Evolutionary conservation across 208 protist species (phyloP), one percentile per base, ranked within the genome.

Genomic region (Leptomonas seymouri): DNA sequence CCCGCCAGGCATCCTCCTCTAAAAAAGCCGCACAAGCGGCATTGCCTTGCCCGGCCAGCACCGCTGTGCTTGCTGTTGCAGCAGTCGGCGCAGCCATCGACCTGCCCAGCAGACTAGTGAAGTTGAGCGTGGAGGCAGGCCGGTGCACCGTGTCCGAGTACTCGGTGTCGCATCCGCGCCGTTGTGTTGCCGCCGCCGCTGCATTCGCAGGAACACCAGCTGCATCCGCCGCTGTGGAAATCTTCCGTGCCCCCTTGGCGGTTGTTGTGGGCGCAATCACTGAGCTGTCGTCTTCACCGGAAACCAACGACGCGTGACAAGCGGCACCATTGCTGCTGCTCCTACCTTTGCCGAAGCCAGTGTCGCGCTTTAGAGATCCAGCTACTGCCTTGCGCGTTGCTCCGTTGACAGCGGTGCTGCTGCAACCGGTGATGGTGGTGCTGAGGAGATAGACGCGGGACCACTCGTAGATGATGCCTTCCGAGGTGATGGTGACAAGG

Each of bases 391-490:
- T 20, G 41, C 48, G 11, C 7, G 45, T 9, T 42, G 60, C 53
- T 39, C 39, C 3, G 18, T 20, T 6, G 9, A 18, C 42, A 9
- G 21, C 51, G 12, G 59, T 20, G 42, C 34, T 44, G 57, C 56
- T 18, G 15, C 49, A 49, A 34, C 31, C 16, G 48, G 45, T 15
- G 18, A 31, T 42, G 44, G 41, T 39, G 14, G 66, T 48, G 46
- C 34, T 60, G n/a, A 82, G 54, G 31, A 86, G 69, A 42, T 86
- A 81, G 28, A 90, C 67, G 25, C 84, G 81, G 25, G 75, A 71
- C 85, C 85, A 91, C 41, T 87, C 76, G 53, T 91, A 87, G 14
- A 91, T 65, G 45, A 76, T 72, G 21, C 85, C 85, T 45, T 87
- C 82, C 21, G 67, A 67, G 0, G 82, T 86, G 46, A 86, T 80